phyloP scores from a whole-genome alignment of 306 rosid genomes.

The Medicago truncatula region DNA sequence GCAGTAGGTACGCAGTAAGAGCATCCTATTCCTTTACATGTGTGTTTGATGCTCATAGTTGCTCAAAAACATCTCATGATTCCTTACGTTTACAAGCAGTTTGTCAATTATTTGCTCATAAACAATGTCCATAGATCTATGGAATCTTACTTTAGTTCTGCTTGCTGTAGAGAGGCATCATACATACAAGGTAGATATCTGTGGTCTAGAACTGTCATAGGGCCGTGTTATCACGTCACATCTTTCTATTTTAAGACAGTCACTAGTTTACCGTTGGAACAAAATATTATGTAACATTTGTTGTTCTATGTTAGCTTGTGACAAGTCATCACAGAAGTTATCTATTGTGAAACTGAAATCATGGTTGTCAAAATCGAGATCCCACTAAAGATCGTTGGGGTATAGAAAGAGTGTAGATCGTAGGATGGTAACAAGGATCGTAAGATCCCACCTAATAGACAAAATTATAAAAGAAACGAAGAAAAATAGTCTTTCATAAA shows the following conservation, averaged over 20 bases:
- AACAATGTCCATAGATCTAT: constrained; percentile 22
- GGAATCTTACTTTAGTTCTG: constrained; percentile 14
- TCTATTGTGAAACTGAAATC: constrained; percentile 21
- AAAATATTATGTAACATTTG: not conserved
- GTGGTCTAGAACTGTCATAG: not conserved
- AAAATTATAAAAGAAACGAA: too few relatives aligned
- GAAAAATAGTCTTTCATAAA: too few relatives aligned
- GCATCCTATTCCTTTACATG: constrained; percentile 36
- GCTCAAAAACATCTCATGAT: constrained; percentile 26
- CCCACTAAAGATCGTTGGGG: too few relatives aligned
- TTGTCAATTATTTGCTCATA: constrained; percentile 22
- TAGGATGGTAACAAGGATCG: too few relatives aligned
- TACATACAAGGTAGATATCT: constrained; percentile 15
- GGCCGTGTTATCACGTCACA: not conserved
- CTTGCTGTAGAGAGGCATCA: constrained; percentile 27
- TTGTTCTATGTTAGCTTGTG: constrained; percentile 24
- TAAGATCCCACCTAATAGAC: too few relatives aligned
- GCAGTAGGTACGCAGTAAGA: constrained; percentile 61
- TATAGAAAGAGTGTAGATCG: too few relatives aligned
- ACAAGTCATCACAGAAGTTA: constrained; percentile 9
- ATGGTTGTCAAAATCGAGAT: too few relatives aligned
- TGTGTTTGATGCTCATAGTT: constrained; percentile 37
- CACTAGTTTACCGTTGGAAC: constrained; percentile 7
- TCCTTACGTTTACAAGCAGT: constrained; percentile 9
- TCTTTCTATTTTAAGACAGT: constrained; percentile 13